Base-by-base conservation (phyloP, 768 basidiomycete species). In the Pisolithus microcarpus region DNA sequence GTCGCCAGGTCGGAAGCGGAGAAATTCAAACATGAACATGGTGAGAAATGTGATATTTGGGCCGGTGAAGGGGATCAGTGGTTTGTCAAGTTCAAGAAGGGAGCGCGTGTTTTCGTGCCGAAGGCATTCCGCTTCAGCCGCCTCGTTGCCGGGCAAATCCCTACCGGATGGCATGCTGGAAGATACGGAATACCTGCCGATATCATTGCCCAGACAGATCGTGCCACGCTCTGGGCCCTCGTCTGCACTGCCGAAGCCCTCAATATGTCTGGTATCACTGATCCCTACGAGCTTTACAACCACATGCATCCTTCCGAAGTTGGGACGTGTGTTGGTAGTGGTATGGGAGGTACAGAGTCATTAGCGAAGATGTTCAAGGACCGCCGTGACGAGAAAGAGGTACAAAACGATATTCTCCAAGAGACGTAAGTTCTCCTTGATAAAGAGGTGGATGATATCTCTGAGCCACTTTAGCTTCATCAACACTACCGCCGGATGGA, bases 51-150 rank as follows among this genome's bases (percentile, higher is more conserved):
- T 64, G 95, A 99, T 64, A 80, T 91, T 60, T 98, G 93, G 93
- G 84, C 84, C 1, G 85, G 82, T 42, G 86, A 88, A 64, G 85
- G 86, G 13, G 91, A 87, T n/a, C 90, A 95, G 64, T 96, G 88
- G 91, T 92, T 90, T 62, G 93, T 93, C 65, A 96, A 97, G 72
- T 85, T 98, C 77, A 98, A 98, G 85, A 95, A 91, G 71, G 96
- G 96, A 46, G 93, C 96, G 10, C 84, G 90, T 42, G 75, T 99
- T 54, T 77, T 85, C 56, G 84, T 98, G 39, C 95, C 96, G 46
- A 99, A 99, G 72, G 88, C 95, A 2, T 85, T 97, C 80, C 81
- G 78, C 58, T 98, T 98, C 78, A 90, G 84, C 64, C 89, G 95
- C 45, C 80, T 88, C 39, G 96, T 98, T 44, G 94, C 90, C 43